Conservation (phyloP, 1,284 basidiomycete genomes). For the Trametes hirsuta region DNA sequence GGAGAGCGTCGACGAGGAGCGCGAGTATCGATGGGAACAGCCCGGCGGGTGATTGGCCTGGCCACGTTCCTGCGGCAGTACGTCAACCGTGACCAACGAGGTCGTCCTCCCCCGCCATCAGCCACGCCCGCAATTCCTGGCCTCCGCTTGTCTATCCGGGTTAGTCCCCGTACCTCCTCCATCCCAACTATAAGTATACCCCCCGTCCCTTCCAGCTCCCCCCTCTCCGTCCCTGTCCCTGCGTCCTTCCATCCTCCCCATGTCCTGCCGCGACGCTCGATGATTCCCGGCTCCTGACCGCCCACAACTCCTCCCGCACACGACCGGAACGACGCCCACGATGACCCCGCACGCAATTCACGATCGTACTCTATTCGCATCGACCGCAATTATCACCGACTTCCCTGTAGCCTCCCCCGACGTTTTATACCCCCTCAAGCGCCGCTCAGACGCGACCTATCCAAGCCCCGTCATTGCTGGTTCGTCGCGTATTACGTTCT, state of each 20-base stretch:
- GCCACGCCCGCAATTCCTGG: neutral
- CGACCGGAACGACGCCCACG: conserved; percentile 24
- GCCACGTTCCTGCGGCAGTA: conserved; percentile 22
- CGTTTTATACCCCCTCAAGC: conserved; percentile 19
- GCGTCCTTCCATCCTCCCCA: conserved; percentile 11
- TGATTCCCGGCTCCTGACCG: conserved; percentile 19
- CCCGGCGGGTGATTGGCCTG: conserved; percentile 6
- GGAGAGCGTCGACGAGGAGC: neutral
- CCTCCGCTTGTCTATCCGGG: conserved; percentile 18
- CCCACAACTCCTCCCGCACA: neutral
- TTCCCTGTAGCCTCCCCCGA: conserved; percentile 14
- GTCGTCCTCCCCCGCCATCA: conserved; percentile 7
- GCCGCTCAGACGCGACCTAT: conserved; percentile 13
- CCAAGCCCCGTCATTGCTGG: conserved; percentile 24
- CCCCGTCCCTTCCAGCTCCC: neutral
- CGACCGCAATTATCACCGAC: conserved; percentile 21
- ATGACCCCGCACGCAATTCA: conserved; percentile 23
- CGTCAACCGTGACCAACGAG: conserved; percentile 19
- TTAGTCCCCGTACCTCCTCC: conserved; percentile 12
- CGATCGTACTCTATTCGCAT: conserved; percentile 23
- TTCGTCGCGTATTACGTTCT: conserved; percentile 6
- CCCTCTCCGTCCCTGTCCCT: conserved; percentile 9
- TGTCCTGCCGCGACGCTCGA: conserved; percentile 6
- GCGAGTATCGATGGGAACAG: conserved; percentile 24
- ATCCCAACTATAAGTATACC: conserved; percentile 12